phyloP scores from a whole-genome alignment of 2,329 filamentous ascomycete genomes.

The Penicillium verrucosum region DNA sequence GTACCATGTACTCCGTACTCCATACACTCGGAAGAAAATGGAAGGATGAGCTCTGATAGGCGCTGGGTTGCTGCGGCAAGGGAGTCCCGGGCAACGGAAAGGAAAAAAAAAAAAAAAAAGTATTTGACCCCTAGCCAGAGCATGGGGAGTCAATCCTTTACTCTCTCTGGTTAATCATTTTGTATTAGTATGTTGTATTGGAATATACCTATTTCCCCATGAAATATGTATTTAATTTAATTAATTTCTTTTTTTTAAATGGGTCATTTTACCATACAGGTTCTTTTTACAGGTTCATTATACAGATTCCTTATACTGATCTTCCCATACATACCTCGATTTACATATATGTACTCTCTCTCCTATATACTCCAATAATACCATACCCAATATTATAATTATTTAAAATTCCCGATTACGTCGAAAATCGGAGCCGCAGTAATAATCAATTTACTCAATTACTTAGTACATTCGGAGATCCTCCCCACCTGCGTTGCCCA shows the following conservation, averaged over 20 bases:
- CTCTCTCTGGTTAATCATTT: background rate
- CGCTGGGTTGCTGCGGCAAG: constrained; percentile 38
- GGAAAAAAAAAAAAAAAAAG: constrained; percentile 9
- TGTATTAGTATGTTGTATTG: too few relatives aligned
- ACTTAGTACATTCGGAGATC: constrained; percentile 26
- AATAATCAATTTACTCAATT: constrained; percentile 6
- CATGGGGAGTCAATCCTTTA: constrained; percentile 7
- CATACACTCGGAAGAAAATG: too few relatives aligned
- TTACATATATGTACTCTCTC: too few relatives aligned
- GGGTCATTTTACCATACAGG: too few relatives aligned
- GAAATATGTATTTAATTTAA: too few relatives aligned
- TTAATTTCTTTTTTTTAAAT: too few relatives aligned
- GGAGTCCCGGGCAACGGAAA: constrained; percentile 38
- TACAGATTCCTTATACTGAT: too few relatives aligned
- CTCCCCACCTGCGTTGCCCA: constrained; percentile 43
- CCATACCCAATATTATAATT: background rate
- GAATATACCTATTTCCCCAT: too few relatives aligned
- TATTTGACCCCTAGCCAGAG: constrained; percentile 10
- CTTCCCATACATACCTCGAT: background rate
- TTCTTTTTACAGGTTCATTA: too few relatives aligned
- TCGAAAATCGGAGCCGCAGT: constrained; percentile 5
- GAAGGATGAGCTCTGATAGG: constrained; percentile 28
- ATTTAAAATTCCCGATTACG: background rate
- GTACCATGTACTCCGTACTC: too few relatives aligned
- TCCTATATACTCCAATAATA: background rate